phyloP scores from a whole-genome alignment of 139 green algal species.

The Chlamydomonas asymmetrica region DNA sequence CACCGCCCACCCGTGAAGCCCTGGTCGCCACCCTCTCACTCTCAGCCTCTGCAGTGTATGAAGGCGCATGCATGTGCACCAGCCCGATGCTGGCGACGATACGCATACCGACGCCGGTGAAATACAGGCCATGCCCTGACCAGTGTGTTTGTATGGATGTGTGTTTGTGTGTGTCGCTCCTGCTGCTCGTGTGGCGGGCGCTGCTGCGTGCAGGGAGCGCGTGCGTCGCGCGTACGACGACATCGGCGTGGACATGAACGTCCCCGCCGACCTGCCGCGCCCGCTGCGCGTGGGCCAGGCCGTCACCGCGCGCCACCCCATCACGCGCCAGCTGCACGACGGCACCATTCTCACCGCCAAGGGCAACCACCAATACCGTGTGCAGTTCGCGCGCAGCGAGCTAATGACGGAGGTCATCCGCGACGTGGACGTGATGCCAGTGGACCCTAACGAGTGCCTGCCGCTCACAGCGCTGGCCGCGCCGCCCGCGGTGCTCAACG shows the following conservation, averaged over 20 bases:
- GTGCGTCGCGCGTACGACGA: conserved; percentile 39
- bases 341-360: conserved; percentile 85
- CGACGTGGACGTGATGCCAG: conserved; percentile 74
- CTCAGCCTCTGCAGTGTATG: no score
- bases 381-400: conserved; percentile 85
- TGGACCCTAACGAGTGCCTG: conserved; percentile 53
- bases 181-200: no score
- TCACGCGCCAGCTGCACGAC: conserved; percentile 74
- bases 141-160: no score
- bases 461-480: conserved; percentile 21
- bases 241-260: conserved; percentile 30
- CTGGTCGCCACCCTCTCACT: no score
- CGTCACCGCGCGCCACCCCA: conserved; percentile 85
- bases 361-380: conserved; percentile 57
- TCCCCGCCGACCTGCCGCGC: conserved; percentile 58
- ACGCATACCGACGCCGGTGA: no score
- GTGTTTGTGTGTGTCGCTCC: no score
- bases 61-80: no score
- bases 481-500: conserved; percentile 16
- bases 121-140: no score
- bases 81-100: no score
- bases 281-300: conserved; percentile 76
- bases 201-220: conserved; percentile 46
- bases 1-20: no score
- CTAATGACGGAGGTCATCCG: conserved; percentile 83